Base-by-base conservation (phyloP, 257 asterid species). In the Lycium ferocissimum region DNA sequence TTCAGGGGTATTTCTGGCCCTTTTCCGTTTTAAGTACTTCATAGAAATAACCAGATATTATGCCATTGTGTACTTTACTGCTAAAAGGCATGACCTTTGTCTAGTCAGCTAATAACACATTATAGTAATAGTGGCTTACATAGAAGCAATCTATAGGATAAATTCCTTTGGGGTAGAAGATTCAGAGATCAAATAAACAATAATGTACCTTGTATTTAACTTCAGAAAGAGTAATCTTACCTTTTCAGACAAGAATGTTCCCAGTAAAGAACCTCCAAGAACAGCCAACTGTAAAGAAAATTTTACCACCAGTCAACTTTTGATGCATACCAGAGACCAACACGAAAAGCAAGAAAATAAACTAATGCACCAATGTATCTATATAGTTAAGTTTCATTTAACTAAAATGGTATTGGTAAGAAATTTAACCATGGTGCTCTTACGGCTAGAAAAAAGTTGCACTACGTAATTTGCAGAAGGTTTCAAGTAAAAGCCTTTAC, bases 191-290 rank as follows among this genome's bases (percentile, higher is more conserved):
- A 35, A 17, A 58, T 63, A 38, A 4, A 38, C 10, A 26, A 26
- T 0, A 26, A 18, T 73, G 40, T 20, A 37, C n/a, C 53, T 1
- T 53, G n/a, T 73, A 47, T 20, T 11, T 13, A 20, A 6, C 4
- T 47, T 3, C 59, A 69, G 49, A 63, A 38, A 47, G 78, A 45
- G 69, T 80, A 84, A 22, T 22, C 87, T 57, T 17, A 96, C 98
- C 98, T 95, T 96, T 92, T 96, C 99, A 37, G 98, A 95, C 40
- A 96, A 92, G 90, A 90, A 93, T 59, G 95, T 91, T 73, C 98
- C 99, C 85, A 96, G 89, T 88, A 96, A 94, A 76, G 99, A 96
- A 62, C 99, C 98, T 72, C 99, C 99, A 5, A 96, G 89, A 84
- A 96, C 99, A 86, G 99, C 99, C 86, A 96, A 92, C 99, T 96